A percentile compares a stretch with the other conserved stretches of the same genome.
These are phyloP conservation scores for Buxus sempervirens DNA, from an alignment of 164 flowering plant genomes.

Conservation along the genomic window DNA sequence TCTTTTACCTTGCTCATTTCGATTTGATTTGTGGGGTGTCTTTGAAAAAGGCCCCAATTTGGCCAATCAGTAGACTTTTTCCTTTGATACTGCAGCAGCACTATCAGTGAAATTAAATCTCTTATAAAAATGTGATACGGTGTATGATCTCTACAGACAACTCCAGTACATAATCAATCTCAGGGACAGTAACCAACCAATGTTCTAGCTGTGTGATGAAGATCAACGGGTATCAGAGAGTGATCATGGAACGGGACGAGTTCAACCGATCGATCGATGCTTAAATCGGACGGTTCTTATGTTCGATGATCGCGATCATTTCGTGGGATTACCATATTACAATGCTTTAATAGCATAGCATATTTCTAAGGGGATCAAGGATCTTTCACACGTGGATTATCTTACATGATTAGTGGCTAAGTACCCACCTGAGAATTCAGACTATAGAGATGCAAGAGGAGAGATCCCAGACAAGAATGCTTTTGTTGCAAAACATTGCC, in stretches of 20 bases:
- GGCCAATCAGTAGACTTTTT: neutral
- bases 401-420: neutral
- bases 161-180: no score
- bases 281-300: no score
- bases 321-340: no score
- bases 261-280: neutral
- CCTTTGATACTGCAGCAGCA: no score
- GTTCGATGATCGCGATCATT: no score
- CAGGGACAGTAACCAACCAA: no score
- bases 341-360: neutral
- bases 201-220: no score
- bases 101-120: neutral
- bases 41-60: neutral
- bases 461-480: conserved; percentile 19
- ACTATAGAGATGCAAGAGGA: neutral
- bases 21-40: neutral
- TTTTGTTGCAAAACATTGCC: conserved; percentile 31
- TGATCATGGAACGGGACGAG: neutral
- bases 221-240: no score
- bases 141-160: no score
- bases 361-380: neutral
- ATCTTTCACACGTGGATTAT: neutral
- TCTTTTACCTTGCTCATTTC: neutral
- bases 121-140: neutral
- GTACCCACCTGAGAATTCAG: neutral